These are phyloP conservation scores for Sporothrix dimorphospora DNA, from an alignment of 2,329 filamentous ascomycete genomes.

Conservation along the genomic window DNA sequence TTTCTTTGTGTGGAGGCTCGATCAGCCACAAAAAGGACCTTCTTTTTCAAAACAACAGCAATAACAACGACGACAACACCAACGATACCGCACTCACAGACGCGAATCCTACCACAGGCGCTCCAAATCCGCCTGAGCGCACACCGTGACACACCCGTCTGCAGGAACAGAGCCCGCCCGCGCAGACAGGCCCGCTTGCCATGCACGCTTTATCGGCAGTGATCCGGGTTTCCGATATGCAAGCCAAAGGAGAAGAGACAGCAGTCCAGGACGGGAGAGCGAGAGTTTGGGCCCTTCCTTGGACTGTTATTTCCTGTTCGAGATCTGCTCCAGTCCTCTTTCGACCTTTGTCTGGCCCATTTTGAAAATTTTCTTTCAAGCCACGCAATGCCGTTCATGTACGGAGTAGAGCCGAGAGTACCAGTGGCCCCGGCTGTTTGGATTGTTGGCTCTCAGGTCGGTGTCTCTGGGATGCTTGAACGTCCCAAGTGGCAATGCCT, in stretches of 20 bases:
- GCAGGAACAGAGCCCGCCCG: neutral
- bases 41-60: neutral
- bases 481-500: neutral
- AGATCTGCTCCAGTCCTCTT: neutral
- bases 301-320: neutral
- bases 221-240: constrained; percentile 15
- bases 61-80: neutral
- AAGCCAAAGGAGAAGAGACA: neutral
- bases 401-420: too few relatives aligned
- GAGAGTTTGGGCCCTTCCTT: neutral
- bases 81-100: neutral
- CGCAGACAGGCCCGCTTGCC: neutral
- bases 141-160: neutral
- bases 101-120: neutral
- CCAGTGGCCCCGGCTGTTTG: neutral
- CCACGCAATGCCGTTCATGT: neutral
- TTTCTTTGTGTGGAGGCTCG: neutral
- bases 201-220: constrained; percentile 13
- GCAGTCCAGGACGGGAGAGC: neutral
- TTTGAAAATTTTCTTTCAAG: neutral
- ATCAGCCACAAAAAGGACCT: neutral
- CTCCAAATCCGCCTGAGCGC: neutral
- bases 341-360: neutral
- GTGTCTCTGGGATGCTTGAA: neutral
- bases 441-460: neutral